Conservation (phyloP, 768 basidiomycete genomes). For the Russula abietina region DNA sequence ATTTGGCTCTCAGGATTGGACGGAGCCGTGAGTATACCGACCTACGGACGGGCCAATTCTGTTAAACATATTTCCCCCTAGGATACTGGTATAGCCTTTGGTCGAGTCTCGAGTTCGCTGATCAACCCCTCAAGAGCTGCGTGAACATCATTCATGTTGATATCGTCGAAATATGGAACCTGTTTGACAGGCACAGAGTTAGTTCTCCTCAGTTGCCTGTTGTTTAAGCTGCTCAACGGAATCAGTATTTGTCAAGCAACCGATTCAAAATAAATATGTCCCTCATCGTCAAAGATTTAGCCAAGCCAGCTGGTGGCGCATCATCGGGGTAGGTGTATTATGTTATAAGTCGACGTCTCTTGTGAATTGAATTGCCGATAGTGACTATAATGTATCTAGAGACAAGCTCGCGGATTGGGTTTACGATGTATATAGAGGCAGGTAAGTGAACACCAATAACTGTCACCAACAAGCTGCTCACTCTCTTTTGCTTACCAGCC, state of each 20-base stretch:
- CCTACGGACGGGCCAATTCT: neutral
- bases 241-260: neutral
- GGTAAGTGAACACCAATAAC: neutral
- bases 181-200: neutral
- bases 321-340: neutral
- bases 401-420: neutral
- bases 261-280: constrained; percentile 9
- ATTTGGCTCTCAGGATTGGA: neutral
- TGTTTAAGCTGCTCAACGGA: neutral
- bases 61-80: neutral
- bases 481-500: neutral
- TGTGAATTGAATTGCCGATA: neutral
- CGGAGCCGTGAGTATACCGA: neutral
- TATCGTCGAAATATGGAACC: constrained; percentile 2
- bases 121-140: constrained; percentile 68
- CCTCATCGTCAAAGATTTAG: constrained; percentile 5
- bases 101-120: constrained; percentile 3
- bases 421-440: neutral
- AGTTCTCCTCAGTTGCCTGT: neutral
- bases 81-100: constrained; percentile 5
- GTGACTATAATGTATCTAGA: neutral
- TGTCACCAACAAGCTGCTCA: neutral
- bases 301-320: neutral
- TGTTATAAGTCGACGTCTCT: too few species aligned
- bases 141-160: constrained; percentile 19